Percentiles rank a stretch among this genome's conserved stretches.
These are phyloP conservation scores for Coniochaeta sp. DNA, from an alignment of 2,329 filamentous ascomycete species.

Conservation along the genomic window DNA sequence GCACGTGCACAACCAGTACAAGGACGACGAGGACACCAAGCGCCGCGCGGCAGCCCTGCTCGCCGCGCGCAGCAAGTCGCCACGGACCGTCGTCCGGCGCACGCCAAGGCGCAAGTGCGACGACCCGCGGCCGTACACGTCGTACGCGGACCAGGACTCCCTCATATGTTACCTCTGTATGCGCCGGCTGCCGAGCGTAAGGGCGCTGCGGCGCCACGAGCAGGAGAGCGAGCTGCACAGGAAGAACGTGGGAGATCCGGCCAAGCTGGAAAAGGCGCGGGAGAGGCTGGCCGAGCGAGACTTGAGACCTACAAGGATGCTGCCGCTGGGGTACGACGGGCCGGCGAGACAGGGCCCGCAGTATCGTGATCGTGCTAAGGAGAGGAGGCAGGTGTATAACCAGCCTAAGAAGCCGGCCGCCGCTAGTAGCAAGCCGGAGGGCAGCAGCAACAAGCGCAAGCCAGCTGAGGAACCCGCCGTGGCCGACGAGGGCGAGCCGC, in stretches of 20 bases:
- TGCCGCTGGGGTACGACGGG: not conserved
- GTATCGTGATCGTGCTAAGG: constrained; percentile 62
- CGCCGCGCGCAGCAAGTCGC: constrained; percentile 12
- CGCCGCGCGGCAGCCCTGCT: constrained; percentile 15
- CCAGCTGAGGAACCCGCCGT: constrained; percentile 27
- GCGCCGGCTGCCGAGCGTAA: constrained; percentile 30
- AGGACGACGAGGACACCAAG: constrained; percentile 12
- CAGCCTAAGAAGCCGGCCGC: constrained; percentile 47
- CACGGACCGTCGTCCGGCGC: constrained; percentile 17
- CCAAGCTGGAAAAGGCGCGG: constrained; percentile 18
- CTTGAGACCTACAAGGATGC: constrained; percentile 13
- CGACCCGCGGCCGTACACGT: constrained; percentile 35
- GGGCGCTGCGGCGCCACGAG: constrained; percentile 35
- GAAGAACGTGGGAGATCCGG: constrained; percentile 16
- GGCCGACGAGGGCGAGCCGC: constrained; percentile 19
- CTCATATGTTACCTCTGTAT: constrained; percentile 32
- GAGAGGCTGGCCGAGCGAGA: constrained; percentile 25
- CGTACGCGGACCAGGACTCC: constrained; percentile 47
- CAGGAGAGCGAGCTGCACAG: constrained; percentile 35
- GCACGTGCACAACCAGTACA: constrained; percentile 47
- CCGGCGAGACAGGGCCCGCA: constrained; percentile 7
- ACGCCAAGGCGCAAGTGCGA: constrained; percentile 19
- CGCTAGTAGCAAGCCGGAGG: constrained; percentile 14
- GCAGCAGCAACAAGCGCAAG: constrained; percentile 19
- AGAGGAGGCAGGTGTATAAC: constrained; percentile 55